Base-by-base conservation (phyloP, 164 flowering plant genomes). In the Chimonanthus salicifolius region DNA sequence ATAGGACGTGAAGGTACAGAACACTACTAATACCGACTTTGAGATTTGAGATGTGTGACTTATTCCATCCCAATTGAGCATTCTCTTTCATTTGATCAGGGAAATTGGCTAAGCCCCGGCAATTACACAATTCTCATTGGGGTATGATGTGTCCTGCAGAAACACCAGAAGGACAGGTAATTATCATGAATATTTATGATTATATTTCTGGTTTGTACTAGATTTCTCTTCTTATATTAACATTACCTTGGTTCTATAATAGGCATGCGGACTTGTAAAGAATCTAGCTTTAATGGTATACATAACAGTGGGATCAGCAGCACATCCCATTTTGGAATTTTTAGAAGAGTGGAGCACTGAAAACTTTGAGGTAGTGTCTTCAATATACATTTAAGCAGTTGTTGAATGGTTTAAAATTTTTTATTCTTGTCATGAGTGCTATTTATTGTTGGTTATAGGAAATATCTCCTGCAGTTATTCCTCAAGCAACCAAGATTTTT, bases 91-190 rank as follows among this genome's bases (percentile, higher is more conserved):
- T 68, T 21, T 47, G 7, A 49, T n/a, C 83, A 90, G 99, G 99
- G 64, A 96, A 94, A 80, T 81, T 96, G 87, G 99, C 99, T 45
- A 96, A 96, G 80, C 99, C 99, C 7, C 82, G 98, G 45, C 99
- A 96, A 82, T 75, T 96, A 84, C 99, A 96, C 77, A 94, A 94
- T 81, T 96, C 99, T 20, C 98, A 94, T 68, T 96, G 98, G 99
- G 99, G 99, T 69, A 96, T 96, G 95, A 92, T 96, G 99, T 96
- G 99, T 77, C 99, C 99, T 64, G 98, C 99, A 50, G 98, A 96
- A 86, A 96, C 99, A 7, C 98, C 99, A 51, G 99, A 96, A 85
- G 99, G 99, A 80, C 99, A 94, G 78, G 98, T 92, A 68, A 76
- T 65, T 54, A 21, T 72, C 49, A 9, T 54, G 15, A 16, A 3